Evolutionary conservation across 2,329 filamentous ascomycete genomes (phyloP), one percentile per base, ranked within the genome.

Genomic region (Orbilia ellipsospora): DNA sequence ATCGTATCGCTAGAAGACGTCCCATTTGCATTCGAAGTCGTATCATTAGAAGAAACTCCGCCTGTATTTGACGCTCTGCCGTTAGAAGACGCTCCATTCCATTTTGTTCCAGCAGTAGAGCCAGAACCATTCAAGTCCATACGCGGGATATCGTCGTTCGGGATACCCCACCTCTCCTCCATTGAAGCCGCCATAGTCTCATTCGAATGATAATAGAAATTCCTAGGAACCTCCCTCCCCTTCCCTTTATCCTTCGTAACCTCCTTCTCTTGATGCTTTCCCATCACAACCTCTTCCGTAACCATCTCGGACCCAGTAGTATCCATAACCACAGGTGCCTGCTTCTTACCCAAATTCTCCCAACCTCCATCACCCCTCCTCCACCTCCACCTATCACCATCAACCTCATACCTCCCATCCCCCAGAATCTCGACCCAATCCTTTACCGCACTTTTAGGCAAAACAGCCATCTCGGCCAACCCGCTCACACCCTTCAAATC

Each of bases 391-490:
- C 16, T 54, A 13, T 45, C 15, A 2, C 36, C 50, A 1, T 20
- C 26, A 42, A 44, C 15, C 8, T 31, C 23, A 28, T 55, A 65
- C 36, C 28, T 36, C 7, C 2, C 3, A 40, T 55, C 31, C 5
- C 7, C 6, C 2, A 65, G 0, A 16, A 56, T 28, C 15, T 16
- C n/a, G 8, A 56, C 13, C 6, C 61, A 50, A 7, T 44, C 12
- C 16, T 10, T 55, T 1, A 45, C 6, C 16, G 12, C 15, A 2
- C n/a, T 13, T 4, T 12, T 44, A 13, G 50, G 61, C 16, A 56
- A n/a, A 12, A 52, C 18, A n/a, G 48, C 50, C 28, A 45, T 16
- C 36, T 45, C 48, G 2, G 61, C 61, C 48, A 65, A 44, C 1
- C 36, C 10, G 18, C 8, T 44, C 6, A 26, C 15, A 2, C 4